Evolutionary conservation across 2,329 filamentous ascomycete species (phyloP).

Genomic region (Gnomoniopsis smithogilvyi): DNA sequence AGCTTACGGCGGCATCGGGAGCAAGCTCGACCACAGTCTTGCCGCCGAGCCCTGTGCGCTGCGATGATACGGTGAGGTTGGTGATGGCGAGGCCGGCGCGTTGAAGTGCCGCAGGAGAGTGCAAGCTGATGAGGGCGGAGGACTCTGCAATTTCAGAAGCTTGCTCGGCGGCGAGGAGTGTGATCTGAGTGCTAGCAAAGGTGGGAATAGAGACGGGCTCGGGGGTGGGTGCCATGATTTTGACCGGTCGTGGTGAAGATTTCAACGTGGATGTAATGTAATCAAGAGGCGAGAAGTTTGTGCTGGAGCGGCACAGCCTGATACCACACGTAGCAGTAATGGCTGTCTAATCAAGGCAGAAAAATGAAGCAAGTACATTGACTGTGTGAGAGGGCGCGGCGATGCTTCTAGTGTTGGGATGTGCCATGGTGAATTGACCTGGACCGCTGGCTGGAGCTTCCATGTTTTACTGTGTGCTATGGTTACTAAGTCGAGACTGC

Average conservation of each 20-base stretch:
- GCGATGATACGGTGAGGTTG: constrained; percentile 70
- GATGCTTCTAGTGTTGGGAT: too few species aligned
- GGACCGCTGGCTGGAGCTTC: too few species aligned
- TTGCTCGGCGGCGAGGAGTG: constrained; percentile 68
- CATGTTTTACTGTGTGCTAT: too few species aligned
- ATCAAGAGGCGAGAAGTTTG: not conserved
- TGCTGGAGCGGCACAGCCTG: not conserved
- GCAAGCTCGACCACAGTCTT: constrained; percentile 81
- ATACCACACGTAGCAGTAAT: not conserved
- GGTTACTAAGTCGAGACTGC: too few species aligned
- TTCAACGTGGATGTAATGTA: not conserved
- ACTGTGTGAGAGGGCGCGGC: too few species aligned
- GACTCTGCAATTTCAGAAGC: constrained; percentile 70
- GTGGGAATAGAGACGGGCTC: constrained; percentile 53
- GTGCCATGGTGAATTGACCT: too few species aligned
- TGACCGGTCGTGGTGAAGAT: not conserved
- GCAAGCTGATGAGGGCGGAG: constrained; percentile 60
- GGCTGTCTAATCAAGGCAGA: too few species aligned
- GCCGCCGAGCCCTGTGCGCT: constrained; percentile 88
- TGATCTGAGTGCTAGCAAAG: constrained; percentile 70
- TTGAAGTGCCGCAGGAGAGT: constrained; percentile 67
- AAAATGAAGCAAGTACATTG: too few species aligned
- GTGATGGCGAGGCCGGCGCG: constrained; percentile 76
- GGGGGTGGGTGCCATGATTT: constrained; percentile 29
- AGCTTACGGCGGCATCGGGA: constrained; percentile 53